Evolutionary conservation across 768 basidiomycete genomes (phyloP), one percentile per base, ranked within the genome.

Genomic region (Lentinula guzmanii): DNA sequence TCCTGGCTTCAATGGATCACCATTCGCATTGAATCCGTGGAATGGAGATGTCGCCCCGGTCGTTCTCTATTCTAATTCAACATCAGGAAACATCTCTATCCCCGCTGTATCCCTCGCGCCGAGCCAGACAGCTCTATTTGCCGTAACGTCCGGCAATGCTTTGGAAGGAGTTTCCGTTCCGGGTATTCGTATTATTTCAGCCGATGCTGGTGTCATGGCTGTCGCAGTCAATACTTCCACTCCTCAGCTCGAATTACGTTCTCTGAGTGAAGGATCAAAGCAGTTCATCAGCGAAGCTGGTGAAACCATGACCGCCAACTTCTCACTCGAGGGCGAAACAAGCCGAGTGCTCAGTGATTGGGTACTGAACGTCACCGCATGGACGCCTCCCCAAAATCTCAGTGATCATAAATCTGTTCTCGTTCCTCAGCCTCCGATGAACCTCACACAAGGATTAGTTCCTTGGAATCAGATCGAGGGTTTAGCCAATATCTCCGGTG

Each of bases 11-110:
- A 13, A 28, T 6, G 65, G 65, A 18, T 61, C 62, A 48, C 65
- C 65, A 31, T 65, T 65, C 46, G 59, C 57, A 51, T 63, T 65
- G 24, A 60, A 65, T 58, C 58, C 65, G 16, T 65, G 62, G 56
- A 65, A 52, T 4, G 65, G 46, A 21, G 37, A 58, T 5, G 62
- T 63, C 16, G 58, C 31, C 7, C 62, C 65, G 1, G 62, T 65
- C 1, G 62, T 52, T 16, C 53, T 63, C 37, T 63, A 63, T 57
- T 61, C 64, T 6, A 59, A 61, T n/a, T 42, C 18, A 8, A 50
- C 35, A 39, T 58, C 59, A 11, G 62, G 60, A 31, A 61, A 52
- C 11, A 63, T 65, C 28, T 61, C 65, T 24, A 65, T 65, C 24
- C 65, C 65, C 7, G 48, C 34, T 7, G 18, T 65, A 24, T 63